A percentile compares a stretch with the other conserved stretches of the same genome.
These are phyloP conservation scores for Calonectria naviculata DNA, from an alignment of 2,329 filamentous ascomycete species.

Conservation along the genomic window DNA sequence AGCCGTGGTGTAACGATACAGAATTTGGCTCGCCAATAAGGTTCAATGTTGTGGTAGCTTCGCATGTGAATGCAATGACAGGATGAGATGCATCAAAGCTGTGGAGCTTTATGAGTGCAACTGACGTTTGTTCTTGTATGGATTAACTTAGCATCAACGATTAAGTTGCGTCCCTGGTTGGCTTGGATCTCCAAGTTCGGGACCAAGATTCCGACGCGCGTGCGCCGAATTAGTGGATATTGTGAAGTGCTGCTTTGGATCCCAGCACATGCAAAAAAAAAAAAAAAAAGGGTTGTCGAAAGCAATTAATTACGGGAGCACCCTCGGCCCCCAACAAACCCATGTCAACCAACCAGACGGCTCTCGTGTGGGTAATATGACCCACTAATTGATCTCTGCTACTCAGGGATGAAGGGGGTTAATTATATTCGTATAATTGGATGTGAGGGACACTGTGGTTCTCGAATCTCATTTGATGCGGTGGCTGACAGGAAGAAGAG, in stretches of 20 bases:
- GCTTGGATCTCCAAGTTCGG: neutral
- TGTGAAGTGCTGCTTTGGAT: neutral
- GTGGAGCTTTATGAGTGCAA: neutral
- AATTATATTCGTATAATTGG: slow-evolving; percentile 14
- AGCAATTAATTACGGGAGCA: slow-evolving; percentile 12
- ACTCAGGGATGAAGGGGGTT: slow-evolving; percentile 17
- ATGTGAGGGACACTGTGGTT: neutral
- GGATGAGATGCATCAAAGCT: neutral
- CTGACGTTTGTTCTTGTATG: neutral
- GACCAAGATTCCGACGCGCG: slow-evolving; percentile 4
- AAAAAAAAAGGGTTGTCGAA: neutral
- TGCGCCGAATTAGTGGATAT: slow-evolving; percentile 7
- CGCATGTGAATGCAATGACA: neutral
- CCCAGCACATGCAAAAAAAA: slow-evolving; percentile 2
- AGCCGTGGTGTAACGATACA: neutral
- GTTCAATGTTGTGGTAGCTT: neutral
- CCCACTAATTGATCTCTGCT: neutral
- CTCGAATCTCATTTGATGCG: slow-evolving; percentile 7
- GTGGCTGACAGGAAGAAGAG: neutral
- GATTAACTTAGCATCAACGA: slow-evolving; percentile 3
- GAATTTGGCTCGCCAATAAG: neutral
- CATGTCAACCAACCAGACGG: neutral
- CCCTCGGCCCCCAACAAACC: slow-evolving; percentile 37
- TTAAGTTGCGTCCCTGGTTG: slow-evolving; percentile 6
- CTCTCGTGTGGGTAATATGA: slow-evolving; percentile 1